Conservation (phyloP, 208 protist species). For the Crithidia thermophila region DNA sequence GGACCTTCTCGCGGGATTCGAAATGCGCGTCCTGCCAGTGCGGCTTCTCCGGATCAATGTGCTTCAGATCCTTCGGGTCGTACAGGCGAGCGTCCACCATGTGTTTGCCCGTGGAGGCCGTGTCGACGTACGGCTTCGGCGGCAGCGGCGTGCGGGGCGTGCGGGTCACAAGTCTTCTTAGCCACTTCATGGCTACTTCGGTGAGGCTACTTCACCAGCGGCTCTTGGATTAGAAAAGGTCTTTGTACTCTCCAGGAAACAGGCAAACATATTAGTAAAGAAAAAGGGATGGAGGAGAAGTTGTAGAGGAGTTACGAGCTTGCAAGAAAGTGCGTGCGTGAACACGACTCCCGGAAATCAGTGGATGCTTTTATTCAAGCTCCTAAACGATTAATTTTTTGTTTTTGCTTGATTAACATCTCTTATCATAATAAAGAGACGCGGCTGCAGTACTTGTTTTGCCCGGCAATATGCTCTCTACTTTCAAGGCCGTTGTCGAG, state of each 20-base stretch:
- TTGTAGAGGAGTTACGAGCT: not conserved
- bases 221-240: too few relatives aligned
- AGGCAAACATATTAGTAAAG: not conserved
- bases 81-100: constrained; percentile 78
- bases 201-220: not conserved
- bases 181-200: constrained; percentile 64
- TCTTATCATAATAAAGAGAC: too few relatives aligned
- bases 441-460: too few relatives aligned
- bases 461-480: too few relatives aligned
- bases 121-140: constrained; percentile 90
- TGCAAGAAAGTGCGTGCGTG: too few relatives aligned
- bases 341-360: too few relatives aligned
- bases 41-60: constrained; percentile 87
- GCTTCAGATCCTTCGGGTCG: constrained; percentile 60
- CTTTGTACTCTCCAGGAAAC: too few relatives aligned
- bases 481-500: too few relatives aligned
- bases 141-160: constrained; percentile 67
- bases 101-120: constrained; percentile 50
- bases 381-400: too few relatives aligned
- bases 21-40: constrained; percentile 89
- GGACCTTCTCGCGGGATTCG: constrained; percentile 73
- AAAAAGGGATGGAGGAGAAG: not conserved
- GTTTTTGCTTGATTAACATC: too few relatives aligned
- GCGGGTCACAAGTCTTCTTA: constrained; percentile 46
- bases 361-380: too few relatives aligned